Conservation (phyloP, 2,329 filamentous ascomycete genomes). For the Juglanconis juglandina region DNA sequence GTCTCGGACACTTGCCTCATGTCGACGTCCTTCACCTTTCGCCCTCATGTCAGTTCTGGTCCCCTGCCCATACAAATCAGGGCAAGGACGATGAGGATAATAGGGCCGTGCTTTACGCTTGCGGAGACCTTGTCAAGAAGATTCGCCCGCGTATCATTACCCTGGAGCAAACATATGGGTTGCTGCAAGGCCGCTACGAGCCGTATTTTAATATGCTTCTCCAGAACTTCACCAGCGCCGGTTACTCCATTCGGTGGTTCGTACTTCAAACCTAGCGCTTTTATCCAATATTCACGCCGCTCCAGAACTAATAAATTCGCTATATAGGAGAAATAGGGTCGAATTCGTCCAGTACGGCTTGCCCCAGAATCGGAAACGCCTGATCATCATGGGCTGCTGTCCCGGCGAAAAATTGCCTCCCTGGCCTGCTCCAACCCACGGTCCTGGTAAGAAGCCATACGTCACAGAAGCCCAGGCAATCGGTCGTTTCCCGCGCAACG, state of each 20-base stretch:
- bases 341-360: slow-evolving; percentile 48
- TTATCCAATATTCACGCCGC: neutral
- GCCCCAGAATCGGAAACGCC: slow-evolving; percentile 46
- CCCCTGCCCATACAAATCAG: slow-evolving; percentile 61
- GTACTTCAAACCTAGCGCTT: neutral
- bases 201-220: slow-evolving; percentile 59
- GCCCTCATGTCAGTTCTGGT: slow-evolving; percentile 75
- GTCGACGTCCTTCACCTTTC: slow-evolving; percentile 73
- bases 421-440: slow-evolving; percentile 62
- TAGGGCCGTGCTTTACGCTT: slow-evolving; percentile 53
- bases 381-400: slow-evolving; percentile 57
- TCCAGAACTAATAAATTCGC: neutral
- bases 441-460: slow-evolving; percentile 34
- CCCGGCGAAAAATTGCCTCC: slow-evolving; percentile 68
- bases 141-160: slow-evolving; percentile 67
- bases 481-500: slow-evolving; percentile 26
- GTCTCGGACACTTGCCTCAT: slow-evolving; percentile 25
- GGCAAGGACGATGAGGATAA: slow-evolving; percentile 64
- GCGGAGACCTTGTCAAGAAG: slow-evolving; percentile 52
- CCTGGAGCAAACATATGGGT: slow-evolving; percentile 73
- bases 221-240: slow-evolving; percentile 58
- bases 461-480: slow-evolving; percentile 45
- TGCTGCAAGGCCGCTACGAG: slow-evolving; percentile 50
- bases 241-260: slow-evolving; percentile 68
- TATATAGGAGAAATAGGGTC: slow-evolving; percentile 41